Evolutionary conservation across 768 basidiomycete genomes (phyloP).

Genomic region (Dentipellis sp.): DNA sequence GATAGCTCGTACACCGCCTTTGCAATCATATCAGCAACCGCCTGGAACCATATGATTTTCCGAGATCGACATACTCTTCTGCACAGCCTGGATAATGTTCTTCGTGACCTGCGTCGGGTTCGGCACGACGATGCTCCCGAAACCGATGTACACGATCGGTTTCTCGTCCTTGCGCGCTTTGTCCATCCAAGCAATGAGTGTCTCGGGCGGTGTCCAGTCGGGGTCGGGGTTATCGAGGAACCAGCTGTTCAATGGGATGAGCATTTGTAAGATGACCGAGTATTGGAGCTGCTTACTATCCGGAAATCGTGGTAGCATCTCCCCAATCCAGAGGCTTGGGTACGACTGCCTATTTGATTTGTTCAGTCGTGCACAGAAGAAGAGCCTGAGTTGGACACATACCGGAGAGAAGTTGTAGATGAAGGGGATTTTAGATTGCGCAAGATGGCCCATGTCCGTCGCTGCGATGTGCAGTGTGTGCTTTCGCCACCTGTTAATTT

Average conservation of each 20-base stretch:
- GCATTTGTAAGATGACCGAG: neutral
- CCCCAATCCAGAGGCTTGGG: conserved; percentile 67
- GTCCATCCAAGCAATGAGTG: conserved; percentile 43
- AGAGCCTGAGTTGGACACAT: conserved; percentile 1
- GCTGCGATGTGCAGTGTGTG: conserved; percentile 35
- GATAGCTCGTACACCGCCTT: conserved; percentile 57
- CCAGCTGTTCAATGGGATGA: conserved; percentile 35
- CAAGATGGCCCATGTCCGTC: conserved; percentile 53
- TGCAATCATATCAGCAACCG: neutral
- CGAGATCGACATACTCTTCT: conserved; percentile 36
- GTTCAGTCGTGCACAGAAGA: neutral
- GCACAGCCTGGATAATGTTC: conserved; percentile 49
- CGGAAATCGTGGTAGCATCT: conserved; percentile 45
- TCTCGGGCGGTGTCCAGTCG: conserved; percentile 43
- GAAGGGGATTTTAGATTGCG: conserved; percentile 51
- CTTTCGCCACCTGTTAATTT: conserved; percentile 60
- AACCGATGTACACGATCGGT: conserved; percentile 63
- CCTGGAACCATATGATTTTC: neutral
- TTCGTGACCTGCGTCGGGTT: conserved; percentile 44
- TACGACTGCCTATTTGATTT: conserved; percentile 36
- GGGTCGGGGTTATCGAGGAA: conserved; percentile 55
- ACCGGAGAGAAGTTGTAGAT: conserved; percentile 63
- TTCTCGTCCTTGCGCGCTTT: conserved; percentile 46
- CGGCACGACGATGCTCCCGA: conserved; percentile 62
- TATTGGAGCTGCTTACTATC: conserved; percentile 33